These are phyloP conservation scores for Sinapis alba DNA, from an alignment of 441 rosid genomes.

Conservation along the genomic window DNA sequence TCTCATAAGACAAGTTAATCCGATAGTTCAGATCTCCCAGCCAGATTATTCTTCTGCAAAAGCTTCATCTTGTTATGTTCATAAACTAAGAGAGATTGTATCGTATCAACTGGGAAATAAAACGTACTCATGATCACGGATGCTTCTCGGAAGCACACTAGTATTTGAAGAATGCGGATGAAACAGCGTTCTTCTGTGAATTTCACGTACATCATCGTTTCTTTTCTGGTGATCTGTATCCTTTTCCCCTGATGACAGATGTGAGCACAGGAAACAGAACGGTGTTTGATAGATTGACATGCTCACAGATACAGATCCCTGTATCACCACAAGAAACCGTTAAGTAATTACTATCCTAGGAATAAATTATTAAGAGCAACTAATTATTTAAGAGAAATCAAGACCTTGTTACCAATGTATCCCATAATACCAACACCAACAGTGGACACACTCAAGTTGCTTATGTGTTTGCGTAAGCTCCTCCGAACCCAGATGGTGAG, in stretches of 20 bases:
- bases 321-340: slow-evolving; percentile 25
- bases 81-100: neutral
- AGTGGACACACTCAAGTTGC: slow-evolving; percentile 79
- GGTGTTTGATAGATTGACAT: slow-evolving; percentile 82
- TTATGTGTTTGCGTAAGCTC: slow-evolving; percentile 83
- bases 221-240: slow-evolving; percentile 74
- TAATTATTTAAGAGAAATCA: slow-evolving; percentile 28
- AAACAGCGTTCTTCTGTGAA: slow-evolving; percentile 69
- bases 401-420: slow-evolving; percentile 94
- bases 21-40: slow-evolving; percentile 94
- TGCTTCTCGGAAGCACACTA: slow-evolving; percentile 56
- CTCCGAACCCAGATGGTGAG: slow-evolving; percentile 89
- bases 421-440: slow-evolving; percentile 99
- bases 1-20: slow-evolving; percentile 75
- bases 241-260: slow-evolving; percentile 81
- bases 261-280: slow-evolving; percentile 75
- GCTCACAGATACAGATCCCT: slow-evolving; percentile 89
- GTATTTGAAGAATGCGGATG: slow-evolving; percentile 40
- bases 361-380: neutral
- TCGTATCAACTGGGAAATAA: neutral
- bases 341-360: neutral
- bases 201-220: slow-evolving; percentile 75
- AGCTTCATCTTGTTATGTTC: neutral
- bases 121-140: slow-evolving; percentile 77
- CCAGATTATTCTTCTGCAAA: slow-evolving; percentile 65